These are phyloP conservation scores for Coniochaeta pulveracea DNA, from an alignment of 2,329 filamentous ascomycete species.

Conservation along the genomic window DNA sequence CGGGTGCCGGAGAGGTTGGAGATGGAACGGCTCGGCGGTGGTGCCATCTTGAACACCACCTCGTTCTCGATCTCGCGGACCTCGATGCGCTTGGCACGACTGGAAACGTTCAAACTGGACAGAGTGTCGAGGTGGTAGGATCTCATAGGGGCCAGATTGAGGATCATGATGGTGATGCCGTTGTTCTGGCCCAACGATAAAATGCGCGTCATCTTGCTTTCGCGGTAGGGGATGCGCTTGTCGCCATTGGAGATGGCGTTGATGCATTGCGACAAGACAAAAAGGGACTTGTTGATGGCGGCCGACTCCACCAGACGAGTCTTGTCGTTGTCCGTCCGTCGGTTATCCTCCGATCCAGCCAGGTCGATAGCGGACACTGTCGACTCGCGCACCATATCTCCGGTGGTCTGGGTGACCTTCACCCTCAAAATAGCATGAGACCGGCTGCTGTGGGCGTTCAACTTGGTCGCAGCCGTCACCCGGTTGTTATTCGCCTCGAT, in stretches of 20 bases:
- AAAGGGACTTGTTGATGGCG: conserved; percentile 94
- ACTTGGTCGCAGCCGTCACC: conserved; percentile 80
- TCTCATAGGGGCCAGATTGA: conserved; percentile 84
- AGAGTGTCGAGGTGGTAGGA: conserved; percentile 91
- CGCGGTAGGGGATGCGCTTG: conserved; percentile 78
- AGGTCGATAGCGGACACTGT: conserved; percentile 90
- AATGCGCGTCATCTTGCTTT: conserved; percentile 96
- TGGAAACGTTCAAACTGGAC: conserved; percentile 89
- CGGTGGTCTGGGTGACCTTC: conserved; percentile 68
- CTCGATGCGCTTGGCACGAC: conserved; percentile 91
- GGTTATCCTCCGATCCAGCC: conserved; percentile 91
- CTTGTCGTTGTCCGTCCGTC: conserved; percentile 85
- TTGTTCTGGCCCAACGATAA: conserved; percentile 88
- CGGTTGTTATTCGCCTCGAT: conserved; percentile 87
- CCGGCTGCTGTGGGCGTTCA: conserved; percentile 82
- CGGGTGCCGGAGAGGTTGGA: conserved; percentile 30
- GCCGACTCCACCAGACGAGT: conserved; percentile 90
- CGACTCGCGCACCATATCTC: conserved; percentile 59
- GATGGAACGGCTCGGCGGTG: conserved; percentile 35
- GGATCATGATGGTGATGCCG: conserved; percentile 90
- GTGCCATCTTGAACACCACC: conserved; percentile 70
- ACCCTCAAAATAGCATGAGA: conserved; percentile 88
- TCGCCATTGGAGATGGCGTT: conserved; percentile 75
- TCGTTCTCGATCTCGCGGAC: conserved; percentile 94
- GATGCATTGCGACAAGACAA: conserved; percentile 88